Conservation (phyloP, 208 protist species). For the Trypanosoma melophagium region DNA sequence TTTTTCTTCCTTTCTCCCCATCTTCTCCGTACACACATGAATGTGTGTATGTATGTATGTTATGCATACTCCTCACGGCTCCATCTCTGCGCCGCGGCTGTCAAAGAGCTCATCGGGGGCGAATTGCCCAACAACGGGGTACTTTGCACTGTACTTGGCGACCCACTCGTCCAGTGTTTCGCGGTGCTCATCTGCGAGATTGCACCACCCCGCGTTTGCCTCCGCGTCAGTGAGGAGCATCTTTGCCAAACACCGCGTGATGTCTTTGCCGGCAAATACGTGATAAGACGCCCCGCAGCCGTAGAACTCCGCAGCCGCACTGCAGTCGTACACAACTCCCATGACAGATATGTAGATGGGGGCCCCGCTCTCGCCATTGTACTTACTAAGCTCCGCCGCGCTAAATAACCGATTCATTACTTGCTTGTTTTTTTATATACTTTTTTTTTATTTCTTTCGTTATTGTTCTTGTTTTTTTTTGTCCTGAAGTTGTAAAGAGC, state of each 20-base stretch:
- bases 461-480: slow-evolving; percentile 12
- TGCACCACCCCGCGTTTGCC: slow-evolving; percentile 74
- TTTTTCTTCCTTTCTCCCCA: neutral
- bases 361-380: slow-evolving; percentile 37
- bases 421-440: neutral
- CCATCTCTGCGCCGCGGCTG: slow-evolving; percentile 41
- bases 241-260: slow-evolving; percentile 78
- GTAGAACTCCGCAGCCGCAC: slow-evolving; percentile 64
- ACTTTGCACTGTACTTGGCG: slow-evolving; percentile 72
- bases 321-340: slow-evolving; percentile 81
- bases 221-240: slow-evolving; percentile 79
- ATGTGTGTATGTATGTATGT: neutral
- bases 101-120: slow-evolving; percentile 44
- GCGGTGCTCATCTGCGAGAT: slow-evolving; percentile 60
- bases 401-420: slow-evolving; percentile 37
- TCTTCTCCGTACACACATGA: neutral
- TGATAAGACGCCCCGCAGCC: slow-evolving; percentile 69
- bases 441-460: slow-evolving; percentile 5
- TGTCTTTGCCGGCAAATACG: slow-evolving; percentile 81
- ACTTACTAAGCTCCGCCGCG: slow-evolving; percentile 42
- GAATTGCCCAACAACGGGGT: slow-evolving; percentile 66
- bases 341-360: slow-evolving; percentile 81
- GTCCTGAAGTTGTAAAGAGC: neutral
- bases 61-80: slow-evolving; percentile 25
- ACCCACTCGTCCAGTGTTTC: slow-evolving; percentile 74